phyloP scores from a whole-genome alignment of 176 grass and related monocot species.

The Calamus simplicifolius region DNA sequence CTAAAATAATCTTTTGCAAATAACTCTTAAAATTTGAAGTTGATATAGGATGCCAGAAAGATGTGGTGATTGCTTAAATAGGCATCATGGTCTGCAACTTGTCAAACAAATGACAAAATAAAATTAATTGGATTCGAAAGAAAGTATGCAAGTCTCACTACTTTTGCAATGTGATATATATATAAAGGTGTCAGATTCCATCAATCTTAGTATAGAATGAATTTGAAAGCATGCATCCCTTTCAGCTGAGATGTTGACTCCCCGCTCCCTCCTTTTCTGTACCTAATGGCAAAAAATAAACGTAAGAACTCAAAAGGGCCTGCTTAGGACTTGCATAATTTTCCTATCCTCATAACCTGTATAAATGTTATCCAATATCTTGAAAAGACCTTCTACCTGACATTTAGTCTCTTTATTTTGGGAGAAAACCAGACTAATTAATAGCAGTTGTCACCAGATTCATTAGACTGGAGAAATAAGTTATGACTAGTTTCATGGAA shows the following conservation, averaged over 20 bases:
- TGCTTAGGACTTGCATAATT: too few relatives aligned
- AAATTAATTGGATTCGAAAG: background rate
- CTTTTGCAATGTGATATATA: background rate
- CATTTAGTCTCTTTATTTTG: too few relatives aligned
- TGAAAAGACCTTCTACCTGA: too few relatives aligned
- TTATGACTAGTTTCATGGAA: too few relatives aligned
- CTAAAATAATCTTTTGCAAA: background rate
- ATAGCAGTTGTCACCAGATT: too few relatives aligned
- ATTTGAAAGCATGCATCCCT: background rate
- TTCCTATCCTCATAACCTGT: too few relatives aligned
- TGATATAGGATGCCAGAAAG: background rate
- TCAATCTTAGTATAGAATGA: slow-evolving; percentile 4
- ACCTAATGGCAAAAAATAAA: background rate
- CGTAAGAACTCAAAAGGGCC: background rate
- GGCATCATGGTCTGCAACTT: background rate
- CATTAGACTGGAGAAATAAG: too few relatives aligned
- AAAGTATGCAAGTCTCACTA: background rate
- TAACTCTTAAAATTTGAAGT: background rate
- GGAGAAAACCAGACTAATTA: too few relatives aligned
- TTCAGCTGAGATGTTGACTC: background rate
- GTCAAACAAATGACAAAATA: background rate
- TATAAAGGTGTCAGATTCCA: slow-evolving; percentile 2
- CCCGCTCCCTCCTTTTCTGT: too few relatives aligned
- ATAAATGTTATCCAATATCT: too few relatives aligned
- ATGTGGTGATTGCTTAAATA: background rate